Conservation (phyloP, 257 asterid genomes). For the Solanum bulbocastanum region DNA sequence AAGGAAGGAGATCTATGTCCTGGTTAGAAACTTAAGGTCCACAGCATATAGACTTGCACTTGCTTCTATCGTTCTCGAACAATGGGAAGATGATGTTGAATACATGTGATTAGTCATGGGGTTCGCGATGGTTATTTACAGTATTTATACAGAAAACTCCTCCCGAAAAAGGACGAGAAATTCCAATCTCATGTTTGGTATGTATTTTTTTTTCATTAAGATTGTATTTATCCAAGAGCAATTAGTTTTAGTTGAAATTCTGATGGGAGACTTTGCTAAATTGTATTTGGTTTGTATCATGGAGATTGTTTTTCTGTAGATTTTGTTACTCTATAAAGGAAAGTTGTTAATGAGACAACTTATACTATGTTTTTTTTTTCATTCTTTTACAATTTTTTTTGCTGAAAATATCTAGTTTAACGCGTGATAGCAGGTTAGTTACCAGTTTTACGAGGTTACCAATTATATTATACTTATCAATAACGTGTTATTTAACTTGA, state of each 20-base stretch:
- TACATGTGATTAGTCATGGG: conserved; percentile 26
- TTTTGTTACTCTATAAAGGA: background rate
- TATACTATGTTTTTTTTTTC: background rate
- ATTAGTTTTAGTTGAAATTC: background rate
- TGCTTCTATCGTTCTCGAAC: conserved; percentile 72
- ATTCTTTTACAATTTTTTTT: background rate
- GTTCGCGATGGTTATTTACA: background rate
- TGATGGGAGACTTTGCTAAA: background rate
- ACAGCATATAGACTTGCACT: conserved; percentile 82
- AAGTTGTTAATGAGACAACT: background rate
- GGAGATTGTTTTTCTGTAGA: background rate
- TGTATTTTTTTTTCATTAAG: background rate
- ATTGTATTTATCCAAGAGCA: background rate
- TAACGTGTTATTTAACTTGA: background rate
- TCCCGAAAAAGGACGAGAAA: background rate
- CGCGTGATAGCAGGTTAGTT: background rate
- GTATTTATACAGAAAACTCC: background rate
- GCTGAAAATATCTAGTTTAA: background rate
- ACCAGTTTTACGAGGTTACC: background rate
- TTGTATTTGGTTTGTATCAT: background rate
- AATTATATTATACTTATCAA: background rate
- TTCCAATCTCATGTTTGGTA: background rate
- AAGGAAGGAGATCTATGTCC: conserved; percentile 70
- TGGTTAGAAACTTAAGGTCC: conserved; percentile 83
- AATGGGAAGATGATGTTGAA: conserved; percentile 46